Base-by-base conservation (phyloP, 176 grass and related monocot genomes). In the Hyparrhenia diplandra region DNA sequence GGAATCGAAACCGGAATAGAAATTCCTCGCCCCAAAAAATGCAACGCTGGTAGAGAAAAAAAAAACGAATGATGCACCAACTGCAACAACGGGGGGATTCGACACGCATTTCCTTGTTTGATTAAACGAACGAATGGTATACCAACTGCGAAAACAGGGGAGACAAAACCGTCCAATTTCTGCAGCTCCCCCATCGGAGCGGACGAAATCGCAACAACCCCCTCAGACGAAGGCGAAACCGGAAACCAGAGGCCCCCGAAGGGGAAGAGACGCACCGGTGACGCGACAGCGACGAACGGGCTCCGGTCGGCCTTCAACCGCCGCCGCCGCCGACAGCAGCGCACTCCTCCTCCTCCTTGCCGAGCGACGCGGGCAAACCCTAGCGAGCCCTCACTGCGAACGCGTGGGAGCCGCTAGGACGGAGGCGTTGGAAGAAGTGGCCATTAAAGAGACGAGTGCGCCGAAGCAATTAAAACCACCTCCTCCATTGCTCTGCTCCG, bases 371-470 rank as follows among this genome's bases (percentile, higher is more conserved):
- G 64, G 64, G 29, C 32, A 13, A 79, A 76, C 82, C 67, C 83
- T 83, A 79, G n/a, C n/a, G n/a, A n/a, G 18, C 46, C 1, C 59
- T 77, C 63, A 82, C 3, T 73, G 78, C 78, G 39, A 64, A 18
- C 43, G 83, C 66, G n/a, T 40, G 67, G 78, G 9, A 76, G 68
- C 29, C 13, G 68, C 9, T 39, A 11, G 16, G 52, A 28, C 71
- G 39, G 47, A 57, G 55, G 69, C 47, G 75, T 61, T 47, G 76
- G 81, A 30, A 23, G 82, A 27, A 74, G 72, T 63, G 83, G 83
- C 79, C 88, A 86, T 90, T 90, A 79, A 90, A 90, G 88, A 85
- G 36, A 55, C 77, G 77, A 77, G 79, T 1, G 32, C 46, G 18
- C 28, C 79, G 72, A 76, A 46, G 66, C 77, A 84, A 66, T 81